These are phyloP conservation scores for Nectriaceae sp. DNA, from an alignment of 2,329 filamentous ascomycete species.

Conservation along the genomic window DNA sequence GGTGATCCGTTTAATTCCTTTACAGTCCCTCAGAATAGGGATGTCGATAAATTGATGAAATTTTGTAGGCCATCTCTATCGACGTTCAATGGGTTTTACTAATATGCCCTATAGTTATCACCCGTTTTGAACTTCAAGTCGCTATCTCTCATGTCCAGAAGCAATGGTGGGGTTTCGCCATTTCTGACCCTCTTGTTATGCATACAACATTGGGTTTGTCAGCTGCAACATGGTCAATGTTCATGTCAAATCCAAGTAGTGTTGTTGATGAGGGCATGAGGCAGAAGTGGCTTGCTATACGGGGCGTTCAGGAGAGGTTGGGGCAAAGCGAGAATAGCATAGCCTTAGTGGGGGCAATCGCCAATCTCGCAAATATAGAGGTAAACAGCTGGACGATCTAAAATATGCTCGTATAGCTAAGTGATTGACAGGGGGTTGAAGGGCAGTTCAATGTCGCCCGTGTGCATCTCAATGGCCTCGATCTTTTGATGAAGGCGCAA, in stretches of 20 bases:
- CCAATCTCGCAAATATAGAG: slow-evolving; percentile 17
- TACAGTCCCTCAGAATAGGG: slow-evolving; percentile 7
- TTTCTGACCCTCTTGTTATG: slow-evolving; percentile 17
- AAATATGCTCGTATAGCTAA: neutral
- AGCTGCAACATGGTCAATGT: slow-evolving; percentile 11
- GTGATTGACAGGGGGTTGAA: slow-evolving; percentile 6
- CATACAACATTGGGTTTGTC: slow-evolving; percentile 16
- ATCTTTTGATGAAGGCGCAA: slow-evolving; percentile 8
- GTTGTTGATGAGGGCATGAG: slow-evolving; percentile 9
- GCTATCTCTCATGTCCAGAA: slow-evolving; percentile 14
- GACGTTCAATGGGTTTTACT: neutral
- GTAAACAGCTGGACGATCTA: no score
- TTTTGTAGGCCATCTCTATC: slow-evolving; percentile 12
- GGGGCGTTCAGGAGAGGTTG: slow-evolving; percentile 8
- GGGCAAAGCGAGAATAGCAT: slow-evolving; percentile 4
- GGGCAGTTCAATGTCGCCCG: slow-evolving; percentile 10
- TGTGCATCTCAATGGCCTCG: slow-evolving; percentile 14
- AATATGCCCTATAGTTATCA: slow-evolving; percentile 9
- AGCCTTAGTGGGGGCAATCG: slow-evolving; percentile 13
- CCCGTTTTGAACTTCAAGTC: slow-evolving; percentile 14
- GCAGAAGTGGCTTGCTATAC: slow-evolving; percentile 12
- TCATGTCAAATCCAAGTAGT: slow-evolving; percentile 2
- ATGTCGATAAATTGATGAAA: slow-evolving; percentile 13
- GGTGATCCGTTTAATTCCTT: slow-evolving; percentile 15
- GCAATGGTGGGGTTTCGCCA: slow-evolving; percentile 17